Base-by-base conservation (phyloP, 345 rosid species). In the Excoecaria agallocha region DNA sequence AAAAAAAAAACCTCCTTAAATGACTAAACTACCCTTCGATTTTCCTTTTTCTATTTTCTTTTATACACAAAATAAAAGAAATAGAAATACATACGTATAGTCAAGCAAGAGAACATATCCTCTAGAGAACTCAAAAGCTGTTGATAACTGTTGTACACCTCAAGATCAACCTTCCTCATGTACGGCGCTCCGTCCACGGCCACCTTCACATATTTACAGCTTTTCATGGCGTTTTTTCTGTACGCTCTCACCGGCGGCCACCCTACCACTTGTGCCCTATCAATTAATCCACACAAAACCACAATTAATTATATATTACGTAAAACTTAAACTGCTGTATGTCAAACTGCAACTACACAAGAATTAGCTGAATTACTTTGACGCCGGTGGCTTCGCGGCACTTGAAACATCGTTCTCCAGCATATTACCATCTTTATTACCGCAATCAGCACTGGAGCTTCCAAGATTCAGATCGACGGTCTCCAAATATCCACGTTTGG, bases 131-230 rank as follows among this genome's bases (percentile, higher is more conserved):
- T 45, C 70, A 86, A 62, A 1, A 89, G 88, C 25, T 88, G 80
- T 20, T 75, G 75, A 68, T 89, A 89, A 41, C 86, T 74, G 48
- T 66, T 65, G 74, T 87, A 86, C 66, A 68, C 77, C 77, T 79
- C 84, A 12, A 91, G 84, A 83, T 91, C 92, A n/a, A 85, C 89
- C 62, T 91, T 91, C 51, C 97, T 81, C 56, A 89, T 75, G 77
- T 86, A 89, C 0, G 90, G 92, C 69, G 91, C 92, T 68, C 97
- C 94, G 25, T 91, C 94, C 49, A 87, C 88, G 1, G 89, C 89
- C 76, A 91, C 92, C 82, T 91, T 91, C 54, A 91, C 94, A 69
- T 78, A 88, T 38, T 88, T 89, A 63, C 85, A 67, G 71, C 72
- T 85, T 79, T 62, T 79, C 66, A 71, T 74, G 11, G 61, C 80